Evolutionary conservation across 2,329 filamentous ascomycete species (phyloP), one percentile per base, ranked within the genome.

Genomic region (Aspergillus flavus): DNA sequence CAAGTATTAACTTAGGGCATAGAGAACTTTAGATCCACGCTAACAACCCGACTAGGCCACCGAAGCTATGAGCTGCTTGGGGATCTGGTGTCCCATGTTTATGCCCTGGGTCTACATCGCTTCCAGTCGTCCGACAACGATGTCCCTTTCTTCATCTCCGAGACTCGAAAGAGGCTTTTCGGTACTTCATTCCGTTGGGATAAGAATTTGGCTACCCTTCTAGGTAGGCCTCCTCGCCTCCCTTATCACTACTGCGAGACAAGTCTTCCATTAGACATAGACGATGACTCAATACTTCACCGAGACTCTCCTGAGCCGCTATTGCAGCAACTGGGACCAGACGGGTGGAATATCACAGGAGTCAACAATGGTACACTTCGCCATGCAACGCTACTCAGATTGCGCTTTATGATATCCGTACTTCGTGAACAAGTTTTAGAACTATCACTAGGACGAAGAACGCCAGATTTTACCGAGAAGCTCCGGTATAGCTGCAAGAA

Each of bases 371-470:
- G 66, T 10, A 56, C 59, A 39, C 56, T 66, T 26, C 65, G 65
- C 46, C 61, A 66, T 23, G 61, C 65, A 55, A 68, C 67, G 4
- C 34, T 68, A 1, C 64, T 68, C 21, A 63, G 71, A 23, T 48
- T 72, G 19, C 66, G 70, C 32, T 65, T 67, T 50, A 61, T 65
- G 19, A 61, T 70, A 58, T 66, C 68, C 16, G 58, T 64, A 23
- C 64, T 66, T 39, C 57, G 69, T 45, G 71, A 72, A 41, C 67
- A 69, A 41, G 66, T 70, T 7, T 59, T 72, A n/a, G 66, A 65
- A 28, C 59, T 72, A 30, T 70, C 68, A 46, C 50, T 70, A 11
- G 65, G 71, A 39, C 16, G 19, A 36, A 54, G 21, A 36, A 36
- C 52, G 1, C 19, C 52, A 14, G 32, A 23, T 23, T 54, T 54